Percentiles rank a stretch among this genome's conserved stretches.
phyloP scores from a whole-genome alignment of 495 filamentous ascomycete species.

The Neurospora discreta region DNA sequence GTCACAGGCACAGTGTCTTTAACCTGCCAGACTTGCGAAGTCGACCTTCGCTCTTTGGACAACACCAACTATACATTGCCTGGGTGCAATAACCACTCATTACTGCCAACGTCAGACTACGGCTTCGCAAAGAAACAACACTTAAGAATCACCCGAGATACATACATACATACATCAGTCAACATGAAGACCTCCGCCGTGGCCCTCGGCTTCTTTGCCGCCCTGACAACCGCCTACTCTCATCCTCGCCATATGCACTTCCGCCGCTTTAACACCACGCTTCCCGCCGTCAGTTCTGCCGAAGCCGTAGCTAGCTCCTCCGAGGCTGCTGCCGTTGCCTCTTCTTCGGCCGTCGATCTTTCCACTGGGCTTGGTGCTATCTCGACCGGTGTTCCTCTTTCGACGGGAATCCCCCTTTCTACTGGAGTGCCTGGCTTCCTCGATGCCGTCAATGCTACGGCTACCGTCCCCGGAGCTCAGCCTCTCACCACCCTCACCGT shows the following conservation, averaged over 20 bases:
- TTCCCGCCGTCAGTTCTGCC: not conserved
- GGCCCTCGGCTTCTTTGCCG: constrained; percentile 34
- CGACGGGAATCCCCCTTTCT: constrained; percentile 5
- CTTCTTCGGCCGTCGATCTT: constrained; percentile 26
- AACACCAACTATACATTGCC: constrained; percentile 6
- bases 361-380: not conserved
- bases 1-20: constrained; percentile 31
- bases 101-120: not conserved
- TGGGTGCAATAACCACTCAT: constrained; percentile 9
- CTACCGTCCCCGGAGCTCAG: not conserved
- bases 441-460: not conserved
- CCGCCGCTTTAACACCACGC: constrained; percentile 27
- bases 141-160: not conserved
- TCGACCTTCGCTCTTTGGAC: constrained; percentile 36
- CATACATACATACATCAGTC: constrained; percentile 8
- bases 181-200: constrained; percentile 38
- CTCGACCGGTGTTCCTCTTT: constrained; percentile 1
- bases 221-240: constrained; percentile 29
- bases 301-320: constrained; percentile 1
- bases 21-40: constrained; percentile 26
- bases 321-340: constrained; percentile 9
- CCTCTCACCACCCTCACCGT: constrained; percentile 27
- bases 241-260: constrained; percentile 30
- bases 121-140: constrained; percentile 3
- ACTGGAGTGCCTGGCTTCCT: not conserved